Percentiles rank a stretch among this genome's conserved stretches.
These are phyloP conservation scores for Leucoagaricus sp. DNA, from an alignment of 1,284 basidiomycete genomes.

Conservation along the genomic window DNA sequence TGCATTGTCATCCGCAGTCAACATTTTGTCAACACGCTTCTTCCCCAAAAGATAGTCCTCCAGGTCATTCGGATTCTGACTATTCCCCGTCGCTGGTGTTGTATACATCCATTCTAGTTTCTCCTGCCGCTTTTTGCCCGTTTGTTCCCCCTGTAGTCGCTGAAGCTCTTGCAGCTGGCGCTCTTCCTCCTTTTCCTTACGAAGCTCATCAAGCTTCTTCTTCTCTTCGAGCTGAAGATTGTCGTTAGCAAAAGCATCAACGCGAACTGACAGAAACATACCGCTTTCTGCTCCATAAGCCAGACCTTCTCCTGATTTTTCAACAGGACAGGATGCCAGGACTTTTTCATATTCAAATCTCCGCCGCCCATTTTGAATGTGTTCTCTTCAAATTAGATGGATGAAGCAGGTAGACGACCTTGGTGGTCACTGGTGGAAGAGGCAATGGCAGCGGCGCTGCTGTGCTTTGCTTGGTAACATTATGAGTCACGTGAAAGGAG, in stretches of 20 bases:
- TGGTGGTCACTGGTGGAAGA: conserved; percentile 1
- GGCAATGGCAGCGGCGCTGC: conserved; percentile 6
- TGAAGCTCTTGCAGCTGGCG: conserved; percentile 96
- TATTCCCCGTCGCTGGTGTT: conserved; percentile 85
- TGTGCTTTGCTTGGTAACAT: conserved; percentile 4
- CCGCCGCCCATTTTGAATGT: conserved; percentile 89
- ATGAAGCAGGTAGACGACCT: conserved; percentile 13
- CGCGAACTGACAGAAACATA: conserved; percentile 36
- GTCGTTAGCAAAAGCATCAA: conserved; percentile 17
- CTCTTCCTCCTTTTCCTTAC: conserved; percentile 97
- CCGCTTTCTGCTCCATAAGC: conserved; percentile 96
- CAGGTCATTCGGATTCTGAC: conserved; percentile 85
- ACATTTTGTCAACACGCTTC: conserved; percentile 95
- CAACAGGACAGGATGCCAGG: conserved; percentile 97
- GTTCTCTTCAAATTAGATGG: conserved; percentile 21
- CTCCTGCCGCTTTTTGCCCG: conserved; percentile 92
- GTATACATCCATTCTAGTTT: conserved; percentile 99
- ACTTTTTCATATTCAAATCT: conserved; percentile 97
- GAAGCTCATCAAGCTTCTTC: conserved; percentile 95
- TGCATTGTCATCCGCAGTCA: conserved; percentile 87
- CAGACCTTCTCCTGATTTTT: conserved; percentile 99
- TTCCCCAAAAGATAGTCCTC: conserved; percentile 99
- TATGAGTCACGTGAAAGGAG: conserved; percentile 13
- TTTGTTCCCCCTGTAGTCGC: conserved; percentile 90
- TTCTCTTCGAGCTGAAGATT: conserved; percentile 87